Percentiles rank a stretch among this genome's conserved stretches.
These are phyloP conservation scores for Ceratocystis eucalypticola DNA, from an alignment of 2,329 filamentous ascomycete species.

Conservation along the genomic window DNA sequence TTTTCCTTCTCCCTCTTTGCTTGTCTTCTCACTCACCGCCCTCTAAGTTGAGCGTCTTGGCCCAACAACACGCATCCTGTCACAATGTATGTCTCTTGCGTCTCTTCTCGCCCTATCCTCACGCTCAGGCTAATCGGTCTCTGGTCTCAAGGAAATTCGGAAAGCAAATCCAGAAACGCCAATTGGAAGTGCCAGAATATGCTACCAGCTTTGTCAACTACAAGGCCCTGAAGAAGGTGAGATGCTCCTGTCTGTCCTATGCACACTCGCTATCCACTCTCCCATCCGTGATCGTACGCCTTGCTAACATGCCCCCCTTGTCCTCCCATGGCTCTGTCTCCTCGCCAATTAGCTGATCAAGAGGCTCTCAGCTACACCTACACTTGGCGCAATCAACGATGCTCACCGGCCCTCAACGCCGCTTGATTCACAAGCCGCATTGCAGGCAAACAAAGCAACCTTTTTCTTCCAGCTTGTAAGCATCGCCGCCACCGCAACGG, in stretches of 20 bases:
- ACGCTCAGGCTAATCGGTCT: background rate
- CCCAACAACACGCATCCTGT: background rate
- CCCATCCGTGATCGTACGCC: no score
- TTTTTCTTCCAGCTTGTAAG: constrained; percentile 95
- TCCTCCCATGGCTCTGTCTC: background rate
- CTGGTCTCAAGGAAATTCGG: constrained; percentile 75
- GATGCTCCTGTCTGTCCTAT: constrained; percentile 18
- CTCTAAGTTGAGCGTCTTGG: background rate
- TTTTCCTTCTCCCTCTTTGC: background rate
- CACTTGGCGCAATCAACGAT: constrained; percentile 63
- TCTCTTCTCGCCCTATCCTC: background rate
- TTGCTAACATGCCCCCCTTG: background rate
- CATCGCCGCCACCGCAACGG: constrained; percentile 47
- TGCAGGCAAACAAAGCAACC: constrained; percentile 94
- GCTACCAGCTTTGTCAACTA: constrained; percentile 98
- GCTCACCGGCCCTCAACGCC: constrained; percentile 33
- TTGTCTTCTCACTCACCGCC: background rate
- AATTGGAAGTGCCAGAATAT: constrained; percentile 98
- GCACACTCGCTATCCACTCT: no score
- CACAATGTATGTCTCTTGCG: background rate
- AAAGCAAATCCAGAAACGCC: constrained; percentile 97
- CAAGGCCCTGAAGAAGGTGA: constrained; percentile 95
- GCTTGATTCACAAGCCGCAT: constrained; percentile 67
- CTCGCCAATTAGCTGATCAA: constrained; percentile 69
- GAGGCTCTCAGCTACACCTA: constrained; percentile 84